phyloP scores from a whole-genome alignment of 768 basidiomycete genomes.

The Ramaria rubella region DNA sequence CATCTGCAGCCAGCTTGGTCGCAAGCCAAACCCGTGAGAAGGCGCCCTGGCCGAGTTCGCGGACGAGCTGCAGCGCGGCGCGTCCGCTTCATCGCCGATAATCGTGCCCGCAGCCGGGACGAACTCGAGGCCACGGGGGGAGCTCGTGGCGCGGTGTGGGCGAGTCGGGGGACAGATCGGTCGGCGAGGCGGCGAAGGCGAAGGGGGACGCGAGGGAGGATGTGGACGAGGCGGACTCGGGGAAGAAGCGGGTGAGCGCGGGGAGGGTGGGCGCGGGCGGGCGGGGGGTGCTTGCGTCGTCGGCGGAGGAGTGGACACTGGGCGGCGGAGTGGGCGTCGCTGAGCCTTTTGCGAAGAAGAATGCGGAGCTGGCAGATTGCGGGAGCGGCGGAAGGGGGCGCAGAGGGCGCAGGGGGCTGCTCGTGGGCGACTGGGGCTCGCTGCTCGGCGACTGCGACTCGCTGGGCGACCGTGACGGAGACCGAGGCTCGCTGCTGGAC shows the following conservation, averaged over 20 bases:
- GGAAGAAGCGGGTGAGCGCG: background rate
- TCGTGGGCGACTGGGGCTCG: background rate
- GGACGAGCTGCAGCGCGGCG: slow-evolving; percentile 45
- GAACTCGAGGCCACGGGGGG: background rate
- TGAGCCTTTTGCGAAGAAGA: background rate
- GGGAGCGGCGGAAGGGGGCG: background rate
- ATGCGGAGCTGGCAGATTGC: background rate
- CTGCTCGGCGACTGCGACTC: no score
- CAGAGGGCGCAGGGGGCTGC: background rate
- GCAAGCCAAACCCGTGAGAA: slow-evolving; percentile 77
- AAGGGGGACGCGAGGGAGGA: background rate
- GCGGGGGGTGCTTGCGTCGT: background rate
- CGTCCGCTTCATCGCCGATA: slow-evolving; percentile 4
- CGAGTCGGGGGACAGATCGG: no score
- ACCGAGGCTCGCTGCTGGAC: no score
- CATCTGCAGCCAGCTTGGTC: slow-evolving; percentile 32
- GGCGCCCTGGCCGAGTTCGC: slow-evolving; percentile 59
- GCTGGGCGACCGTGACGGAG: background rate
- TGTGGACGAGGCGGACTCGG: background rate
- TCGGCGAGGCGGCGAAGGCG: background rate
- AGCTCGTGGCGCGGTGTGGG: no score
- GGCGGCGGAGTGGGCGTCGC: background rate
- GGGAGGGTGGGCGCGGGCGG: background rate
- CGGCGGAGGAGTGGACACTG: background rate
- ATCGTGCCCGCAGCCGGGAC: no score